Evolutionary conservation across 768 basidiomycete genomes (phyloP).

Genomic region (Naganishia vishniacii): DNA sequence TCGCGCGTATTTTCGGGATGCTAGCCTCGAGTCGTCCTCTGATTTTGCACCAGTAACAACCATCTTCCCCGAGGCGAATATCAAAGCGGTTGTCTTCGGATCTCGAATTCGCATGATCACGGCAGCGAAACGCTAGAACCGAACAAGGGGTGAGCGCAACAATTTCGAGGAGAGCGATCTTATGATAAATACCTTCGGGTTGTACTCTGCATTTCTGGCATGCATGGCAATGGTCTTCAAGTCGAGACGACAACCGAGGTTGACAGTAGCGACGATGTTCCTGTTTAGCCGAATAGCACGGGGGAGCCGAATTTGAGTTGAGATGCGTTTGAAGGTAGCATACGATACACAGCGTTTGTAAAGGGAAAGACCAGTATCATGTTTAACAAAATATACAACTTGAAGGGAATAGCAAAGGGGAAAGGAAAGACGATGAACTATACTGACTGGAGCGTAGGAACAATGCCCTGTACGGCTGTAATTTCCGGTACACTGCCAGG

Average conservation of each 20-base stretch:
- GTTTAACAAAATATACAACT: conserved; percentile 7
- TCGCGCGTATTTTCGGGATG: conserved; percentile 96
- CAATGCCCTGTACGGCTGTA: conserved; percentile 93
- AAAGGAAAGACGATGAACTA: conserved; percentile 14
- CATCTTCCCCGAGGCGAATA: conserved; percentile 99
- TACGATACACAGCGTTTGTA: background rate
- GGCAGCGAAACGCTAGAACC: conserved; percentile 91
- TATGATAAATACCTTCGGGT: conserved; percentile 81
- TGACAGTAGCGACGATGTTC: conserved; percentile 98
- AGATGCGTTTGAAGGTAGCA: background rate
- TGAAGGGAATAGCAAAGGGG: conserved; percentile 2
- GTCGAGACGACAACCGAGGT: conserved; percentile 91
- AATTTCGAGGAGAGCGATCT: no score
- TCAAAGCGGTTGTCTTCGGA: conserved; percentile 97
- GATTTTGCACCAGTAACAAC: conserved; percentile 99
- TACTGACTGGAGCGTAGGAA: conserved; percentile 84
- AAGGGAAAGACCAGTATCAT: background rate
- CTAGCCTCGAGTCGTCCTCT: conserved; percentile 92
- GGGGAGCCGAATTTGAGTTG: background rate
- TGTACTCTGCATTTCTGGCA: conserved; percentile 97
- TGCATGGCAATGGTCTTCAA: conserved; percentile 97
- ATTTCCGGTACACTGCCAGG: conserved; percentile 55
- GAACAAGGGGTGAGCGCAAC: background rate
- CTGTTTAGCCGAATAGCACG: conserved; percentile 32
- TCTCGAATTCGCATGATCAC: conserved; percentile 99